Base-by-base conservation (phyloP, 2,329 filamentous ascomycete species). In the Penicillium thymicola region DNA sequence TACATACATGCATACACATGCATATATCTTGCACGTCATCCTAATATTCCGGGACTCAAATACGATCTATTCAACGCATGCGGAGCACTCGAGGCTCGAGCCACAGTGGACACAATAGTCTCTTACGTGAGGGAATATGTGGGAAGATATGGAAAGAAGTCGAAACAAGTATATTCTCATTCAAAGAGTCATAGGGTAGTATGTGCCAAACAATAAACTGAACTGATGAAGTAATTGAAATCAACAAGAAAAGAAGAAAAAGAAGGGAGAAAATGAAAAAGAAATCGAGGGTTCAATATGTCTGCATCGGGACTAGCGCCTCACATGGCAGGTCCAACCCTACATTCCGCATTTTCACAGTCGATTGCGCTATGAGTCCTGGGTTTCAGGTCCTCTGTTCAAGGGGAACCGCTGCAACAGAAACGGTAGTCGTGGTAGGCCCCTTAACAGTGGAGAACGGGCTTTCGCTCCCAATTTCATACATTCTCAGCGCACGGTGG, bases 401-500 rank as follows among this genome's bases (percentile, higher is more conserved):
- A 58, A 66, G 55, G 58, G 62, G 52, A 23, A 65, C 55, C 0
- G 58, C 50, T 10, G 58, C 52, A 38, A 67, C 55, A 38, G 64
- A 64, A 42, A 64, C 51, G 37, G 59, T 60, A 5, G 59, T 50
- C 27, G 51, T 43, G 40, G 58, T 48, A 27, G 63, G 48, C 21
- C 57, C 44, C 40, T 62, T 58, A 6, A 6, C 11, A 36, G 44
- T 25, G 21, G 27, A 32, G 10, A 43, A 28, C 14, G 34, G 23
- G 21, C 23, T 28, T 13, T 65, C 63, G 11, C 58, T 62, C 57
- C 69, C 68, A 21, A 70, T 64, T 28, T 62, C 65, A 57, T 68
- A 67, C 40, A 67, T 59, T 28, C 56, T 60, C 51, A 72, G 54
- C 23, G 69, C 68, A 47, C 60, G 64, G 36, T 69, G 61, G 3